Evolutionary conservation across 768 basidiomycete genomes (phyloP), one percentile per base, ranked within the genome.

Genomic region (Podaxis sp.): DNA sequence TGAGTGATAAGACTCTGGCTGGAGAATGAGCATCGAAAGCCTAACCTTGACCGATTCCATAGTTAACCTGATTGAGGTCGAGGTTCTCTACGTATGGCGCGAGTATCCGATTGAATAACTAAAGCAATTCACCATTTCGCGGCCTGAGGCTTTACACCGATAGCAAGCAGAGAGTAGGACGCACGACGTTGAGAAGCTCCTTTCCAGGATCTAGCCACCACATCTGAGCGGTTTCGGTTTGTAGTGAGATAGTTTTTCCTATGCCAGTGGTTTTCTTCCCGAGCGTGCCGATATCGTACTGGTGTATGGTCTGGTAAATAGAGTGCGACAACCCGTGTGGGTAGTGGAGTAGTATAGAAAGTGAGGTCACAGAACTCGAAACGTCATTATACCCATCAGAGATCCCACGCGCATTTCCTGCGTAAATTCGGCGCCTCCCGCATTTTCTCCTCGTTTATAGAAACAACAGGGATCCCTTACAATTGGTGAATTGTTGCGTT

Each of bases 21-120:
- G n/a, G 22, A 33, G 3, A 38, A 49, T 17, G 25, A 12, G 46
- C 22, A 37, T 24, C 15, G 41, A 13, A 54, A 73, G 64, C n/a
- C 54, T 40, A 72, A 85, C 94, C 94, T 81, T 92, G 90, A 63
- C 85, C 90, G 66, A 96, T 91, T 15, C 93, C 94, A 80, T 96
- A 90, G 71, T 95, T 95, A 54, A 98, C 90, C 74, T 96, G 93
- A 72, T 93, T 90, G 72, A 94, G 85, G 74, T 98, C 95, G 73
- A 99, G 77, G 71, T 98, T 96, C 79, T 95, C 94, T 66, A 98
- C 90, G 83, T 98, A 98, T 0, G 94, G 95, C 27, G 93, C 92
- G 55, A 97, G 86, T 65, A 95, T 91, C 66, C 91, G 86, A 73
- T 96, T 96, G 78, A 97, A 91, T 67, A 94, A 73, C 91, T 81